Evolutionary conservation across 2,329 filamentous ascomycete genomes (phyloP), one percentile per base, ranked within the genome.

Genomic region (Emergomyces pasteurianus): DNA sequence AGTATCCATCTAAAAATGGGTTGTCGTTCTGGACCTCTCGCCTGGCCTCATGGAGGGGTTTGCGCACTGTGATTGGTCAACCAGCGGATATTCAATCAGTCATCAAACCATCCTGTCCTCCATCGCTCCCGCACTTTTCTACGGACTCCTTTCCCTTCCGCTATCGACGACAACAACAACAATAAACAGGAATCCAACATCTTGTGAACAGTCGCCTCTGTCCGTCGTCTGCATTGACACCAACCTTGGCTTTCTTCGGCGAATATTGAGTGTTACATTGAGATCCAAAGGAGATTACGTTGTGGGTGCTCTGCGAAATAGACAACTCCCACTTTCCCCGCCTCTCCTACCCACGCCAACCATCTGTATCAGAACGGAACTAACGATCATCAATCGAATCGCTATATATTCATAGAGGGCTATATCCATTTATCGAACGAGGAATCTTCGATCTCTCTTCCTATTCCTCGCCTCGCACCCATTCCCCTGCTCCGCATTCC

Each of bases 41-140:
- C 70, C 67, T 50, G 66, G 63, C 67, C 63, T 65, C 71, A 73
- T 74, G 72, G 73, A 73, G 72, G 72, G 70, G 70, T 66, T 63
- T 64, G 62, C 63, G 58, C 34, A 36, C 61, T 65, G 60, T 70
- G 68, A 76, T 76, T 76, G 74, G 74, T 65, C 64, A 61, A 47
- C 58, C 63, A 8, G 43, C 60, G 43, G 16, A 9, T 31, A 4
- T 47, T n/a, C 40, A 42, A n/a, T 18, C 43, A 23, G 10, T 23
- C 54, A 54, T 31, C 50, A 8, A 40, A 28, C 36, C n/a, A 23
- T 38, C 28, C 49, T 18, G 26, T 12, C n/a, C 16, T 52, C 42
- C 56, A 34, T n/a, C 12, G 23, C n/a, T 14, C 12, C 31, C 16
- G 18, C 57, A 46, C n/a, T 12, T 12, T 23, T 40, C 26, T 46